Evolutionary conservation across 2,329 filamentous ascomycete species (phyloP), one percentile per base, ranked within the genome.

Genomic region (Calonectria leucothoes): DNA sequence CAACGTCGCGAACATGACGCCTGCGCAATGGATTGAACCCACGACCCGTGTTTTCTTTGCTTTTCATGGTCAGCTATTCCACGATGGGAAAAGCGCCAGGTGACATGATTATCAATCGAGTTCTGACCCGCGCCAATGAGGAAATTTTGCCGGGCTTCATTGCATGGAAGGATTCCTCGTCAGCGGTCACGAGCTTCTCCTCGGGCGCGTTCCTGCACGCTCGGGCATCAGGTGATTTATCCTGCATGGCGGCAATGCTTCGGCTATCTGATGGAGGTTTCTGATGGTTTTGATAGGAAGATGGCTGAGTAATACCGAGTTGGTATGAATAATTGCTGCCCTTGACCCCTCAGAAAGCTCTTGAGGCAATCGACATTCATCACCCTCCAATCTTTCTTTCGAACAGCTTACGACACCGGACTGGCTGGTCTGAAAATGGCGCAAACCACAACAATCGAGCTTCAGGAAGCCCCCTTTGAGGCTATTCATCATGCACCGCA

Each of bases 371-470:
- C 12, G 39, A 27, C 11, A 39, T 20, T 11, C 23, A 23, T 61
- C 23, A 17, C 11, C 3, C 33, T 61, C 25, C 37, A 14, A 23
- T 35, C n/a, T n/a, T n/a, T n/a, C n/a, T 15, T 15, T 29, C 27
- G 55, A 61, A 20, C 31, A 17, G 55, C 17, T 10, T 7, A 35
- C 25, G n/a, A 10, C 1, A 39, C 35, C 39, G n/a, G 12, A 1
- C 31, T 17, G 14, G 3, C 23, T 27, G 20, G 23, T 29, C n/a
- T 23, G n/a, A 29, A 39, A 39, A 72, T 72, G 70, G 35, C 66
- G 8, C 66, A 69, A 25, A 69, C 66, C 27, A 64, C 70, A 5
- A 37, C 31, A 3, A 66, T 69, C 5, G 70, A 69, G 66, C 70
- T 72, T 12, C 70, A 69, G 29, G 48, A 69, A 11, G 57, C 39